Evolutionary conservation across 192 early-diverging fungal genomes (phyloP), one percentile per base, ranked within the genome.

Genomic region (Coemansia sp.): DNA sequence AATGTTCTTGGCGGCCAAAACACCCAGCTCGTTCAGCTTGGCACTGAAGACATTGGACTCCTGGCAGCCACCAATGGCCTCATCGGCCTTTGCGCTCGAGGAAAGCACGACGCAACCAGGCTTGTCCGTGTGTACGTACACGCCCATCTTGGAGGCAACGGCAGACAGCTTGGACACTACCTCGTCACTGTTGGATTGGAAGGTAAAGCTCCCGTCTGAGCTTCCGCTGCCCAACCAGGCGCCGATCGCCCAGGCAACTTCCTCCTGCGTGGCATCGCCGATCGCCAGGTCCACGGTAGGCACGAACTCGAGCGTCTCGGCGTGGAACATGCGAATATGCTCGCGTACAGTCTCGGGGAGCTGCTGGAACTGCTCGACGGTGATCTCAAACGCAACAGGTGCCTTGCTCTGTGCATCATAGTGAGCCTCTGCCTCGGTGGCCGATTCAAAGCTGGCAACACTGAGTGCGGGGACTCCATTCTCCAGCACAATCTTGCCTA

Each of bases 161-260:
- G 24, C 60, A 21, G 23, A 5, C 19, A 70, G 60, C 51, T 67
- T 69, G 51, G 73, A 59, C 38, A 57, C 7, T 21, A 59, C 53
- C 27, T 27, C 27, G 5, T 6, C 29, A 6, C 29, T 32, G 29
- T 32, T 32, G 29, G 29, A 32, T 6, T 4, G 29, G 29, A 67
- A 8, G 8, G 59, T 17, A 29, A 67, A 60, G 29, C 29, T 32
- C 1, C 19, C 5, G 12, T 10, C 15, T 21, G 45, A 24, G 21
- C 24, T 4, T 2, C 54, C 60, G 22, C 47, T 29, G 47, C 73
- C 56, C 6, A 75, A 56, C 67, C 60, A 70, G 22, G 64, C 43
- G 25, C 73, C 73, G 1, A 76, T 22, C 4, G 37, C 67, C 73
- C 73, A 76, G 7, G 73, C 73, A 15, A 70, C 67, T 48, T 76